phyloP scores from a whole-genome alignment of 768 basidiomycete genomes.

The Lactifluus hygrophoroides region DNA sequence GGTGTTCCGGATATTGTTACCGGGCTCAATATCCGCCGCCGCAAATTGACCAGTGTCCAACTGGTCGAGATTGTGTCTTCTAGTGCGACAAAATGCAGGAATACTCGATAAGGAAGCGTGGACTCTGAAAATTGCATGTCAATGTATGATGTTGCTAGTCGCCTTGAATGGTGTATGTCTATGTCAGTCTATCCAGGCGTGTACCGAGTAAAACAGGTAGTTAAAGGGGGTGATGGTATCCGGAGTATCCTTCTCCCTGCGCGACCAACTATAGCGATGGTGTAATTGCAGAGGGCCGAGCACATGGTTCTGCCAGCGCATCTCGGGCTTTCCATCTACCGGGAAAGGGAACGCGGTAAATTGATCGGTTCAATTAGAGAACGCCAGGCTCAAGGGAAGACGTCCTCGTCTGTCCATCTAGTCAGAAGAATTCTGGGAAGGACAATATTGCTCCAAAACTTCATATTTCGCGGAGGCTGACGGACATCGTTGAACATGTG shows the following conservation, averaged over 20 bases:
- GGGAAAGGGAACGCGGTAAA: neutral
- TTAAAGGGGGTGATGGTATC: neutral
- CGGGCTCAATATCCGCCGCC: constrained; percentile 21
- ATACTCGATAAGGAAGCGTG: neutral
- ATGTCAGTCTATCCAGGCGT: constrained; percentile 32
- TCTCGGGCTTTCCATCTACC: neutral
- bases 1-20: neutral
- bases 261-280: neutral
- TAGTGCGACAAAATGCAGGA: constrained; percentile 33
- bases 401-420: neutral
- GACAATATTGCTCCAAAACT: neutral
- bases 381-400: neutral
- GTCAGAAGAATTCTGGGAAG: neutral
- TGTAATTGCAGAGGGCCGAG: neutral
- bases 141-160: constrained; percentile 53
- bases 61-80: constrained; percentile 27
- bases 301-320: neutral
- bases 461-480: neutral
- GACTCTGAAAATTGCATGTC: constrained; percentile 29
- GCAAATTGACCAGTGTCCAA: constrained; percentile 34
- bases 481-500: no score
- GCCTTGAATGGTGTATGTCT: constrained; percentile 52
- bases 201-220: neutral
- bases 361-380: neutral
- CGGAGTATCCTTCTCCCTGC: neutral